Percentiles rank a stretch among this genome's conserved stretches.
These are phyloP conservation scores for Saitozyma podzolica DNA, from an alignment of 768 basidiomycete species.

Conservation along the genomic window DNA sequence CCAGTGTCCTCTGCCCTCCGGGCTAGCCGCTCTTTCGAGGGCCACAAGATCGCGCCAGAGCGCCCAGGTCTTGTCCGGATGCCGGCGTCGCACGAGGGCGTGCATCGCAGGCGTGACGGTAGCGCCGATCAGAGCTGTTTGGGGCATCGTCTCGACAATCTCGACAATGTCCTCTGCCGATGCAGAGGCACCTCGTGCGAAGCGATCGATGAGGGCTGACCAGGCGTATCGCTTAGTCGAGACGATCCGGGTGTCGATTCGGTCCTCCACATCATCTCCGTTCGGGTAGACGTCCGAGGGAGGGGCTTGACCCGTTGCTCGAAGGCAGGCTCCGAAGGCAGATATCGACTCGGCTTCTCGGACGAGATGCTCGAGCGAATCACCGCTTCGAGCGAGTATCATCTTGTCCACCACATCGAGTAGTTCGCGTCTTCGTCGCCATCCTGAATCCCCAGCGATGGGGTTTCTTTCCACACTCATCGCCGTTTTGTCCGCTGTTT, in stretches of 20 bases:
- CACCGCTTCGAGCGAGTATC: no score
- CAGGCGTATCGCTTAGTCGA: conserved; percentile 20
- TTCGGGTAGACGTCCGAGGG: no score
- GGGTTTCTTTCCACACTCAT: no score
- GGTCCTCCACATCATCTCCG: no score
- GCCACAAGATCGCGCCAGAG: conserved; percentile 30
- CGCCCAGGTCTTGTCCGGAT: conserved; percentile 22
- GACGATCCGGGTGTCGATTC: neutral
- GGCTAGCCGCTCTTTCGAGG: neutral
- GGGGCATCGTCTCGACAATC: conserved; percentile 15
- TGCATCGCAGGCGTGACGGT: conserved; percentile 33
- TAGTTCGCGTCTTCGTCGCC: no score
- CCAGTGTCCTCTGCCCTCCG: neutral
- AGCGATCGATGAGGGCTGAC: conserved; percentile 24
- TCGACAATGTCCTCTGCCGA: conserved; percentile 13
- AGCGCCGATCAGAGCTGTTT: neutral
- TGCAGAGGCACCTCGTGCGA: conserved; percentile 8
- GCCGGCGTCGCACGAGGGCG: conserved; percentile 18
- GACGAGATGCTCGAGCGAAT: no score
- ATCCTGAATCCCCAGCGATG: no score
- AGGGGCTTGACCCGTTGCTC: no score
- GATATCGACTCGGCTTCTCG: no score
- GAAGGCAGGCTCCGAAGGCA: no score
- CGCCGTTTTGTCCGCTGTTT: no score
- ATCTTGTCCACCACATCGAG: no score